Evolutionary conservation across 176 grass and related monocot genomes (phyloP).

Genomic region (Secale cereale): DNA sequence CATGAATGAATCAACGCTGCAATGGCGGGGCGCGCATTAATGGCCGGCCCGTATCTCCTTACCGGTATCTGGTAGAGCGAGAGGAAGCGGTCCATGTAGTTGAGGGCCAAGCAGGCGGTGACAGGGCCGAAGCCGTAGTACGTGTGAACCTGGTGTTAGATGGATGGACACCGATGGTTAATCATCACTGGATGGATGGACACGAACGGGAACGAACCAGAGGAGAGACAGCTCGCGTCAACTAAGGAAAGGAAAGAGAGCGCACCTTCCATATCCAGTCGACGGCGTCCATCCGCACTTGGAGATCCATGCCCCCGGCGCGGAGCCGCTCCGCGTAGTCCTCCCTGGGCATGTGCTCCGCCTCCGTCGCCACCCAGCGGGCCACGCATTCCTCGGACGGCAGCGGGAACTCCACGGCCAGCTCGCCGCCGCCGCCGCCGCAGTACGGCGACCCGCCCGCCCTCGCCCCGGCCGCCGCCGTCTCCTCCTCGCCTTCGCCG

Average conservation of each 20-base stretch:
- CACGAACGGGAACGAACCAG: too few species aligned
- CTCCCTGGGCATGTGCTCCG: conserved; percentile 65
- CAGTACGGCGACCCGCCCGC: not conserved
- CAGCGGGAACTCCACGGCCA: conserved; percentile 40
- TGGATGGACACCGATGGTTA: conserved; percentile 4
- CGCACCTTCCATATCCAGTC: conserved; percentile 96
- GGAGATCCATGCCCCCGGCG: conserved; percentile 45
- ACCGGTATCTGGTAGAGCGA: conserved; percentile 80
- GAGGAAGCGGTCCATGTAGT: conserved; percentile 98
- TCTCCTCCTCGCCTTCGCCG: conserved; percentile 37
- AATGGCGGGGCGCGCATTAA: not conserved
- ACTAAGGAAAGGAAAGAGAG: not conserved
- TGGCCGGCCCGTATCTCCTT: not conserved
- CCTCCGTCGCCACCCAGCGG: conserved; percentile 50
- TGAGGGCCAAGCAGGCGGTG: conserved; percentile 60
- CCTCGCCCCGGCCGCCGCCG: not conserved
- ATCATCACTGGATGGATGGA: not conserved
- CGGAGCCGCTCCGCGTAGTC: conserved; percentile 72
- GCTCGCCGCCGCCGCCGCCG: conserved; percentile 32
- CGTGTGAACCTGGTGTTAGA: conserved; percentile 80
- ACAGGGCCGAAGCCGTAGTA: conserved; percentile 73
- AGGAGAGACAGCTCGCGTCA: not conserved
- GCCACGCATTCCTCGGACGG: conserved; percentile 73
- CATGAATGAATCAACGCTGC: not conserved
- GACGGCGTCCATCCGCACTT: conserved; percentile 62